Percentiles rank a stretch among this genome's conserved stretches.
phyloP scores from a whole-genome alignment of 805 yeast genomes.

The Sugiyamaella boreocaroliniensis region DNA sequence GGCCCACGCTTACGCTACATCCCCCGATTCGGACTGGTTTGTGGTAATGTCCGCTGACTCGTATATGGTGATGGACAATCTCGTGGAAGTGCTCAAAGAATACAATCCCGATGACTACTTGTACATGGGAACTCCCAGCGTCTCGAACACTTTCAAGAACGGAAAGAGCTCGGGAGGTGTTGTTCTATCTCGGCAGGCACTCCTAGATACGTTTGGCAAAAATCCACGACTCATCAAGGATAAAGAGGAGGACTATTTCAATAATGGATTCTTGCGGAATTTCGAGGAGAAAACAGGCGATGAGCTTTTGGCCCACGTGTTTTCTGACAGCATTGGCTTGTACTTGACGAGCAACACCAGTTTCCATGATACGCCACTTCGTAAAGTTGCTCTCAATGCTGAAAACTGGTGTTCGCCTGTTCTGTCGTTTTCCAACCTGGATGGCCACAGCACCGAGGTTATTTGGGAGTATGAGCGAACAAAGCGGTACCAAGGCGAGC shows the following conservation, averaged over 20 bases:
- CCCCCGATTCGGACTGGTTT: conserved; percentile 32
- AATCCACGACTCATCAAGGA: conserved; percentile 1
- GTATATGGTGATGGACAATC: conserved; percentile 26
- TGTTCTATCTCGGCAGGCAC: conserved; percentile 28
- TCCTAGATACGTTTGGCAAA: conserved; percentile 23
- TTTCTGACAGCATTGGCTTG: too few relatives aligned
- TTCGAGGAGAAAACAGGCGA: too few relatives aligned
- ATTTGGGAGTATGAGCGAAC: conserved; percentile 27
- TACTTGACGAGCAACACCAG: too few relatives aligned
- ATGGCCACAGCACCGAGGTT: conserved; percentile 24
- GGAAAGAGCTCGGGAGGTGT: conserved; percentile 33
- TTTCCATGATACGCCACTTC: conserved; percentile 31
- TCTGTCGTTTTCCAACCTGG: conserved; percentile 29
- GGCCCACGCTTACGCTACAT: conserved; percentile 27
- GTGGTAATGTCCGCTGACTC: conserved; percentile 33
- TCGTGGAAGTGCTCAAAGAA: conserved; percentile 21
- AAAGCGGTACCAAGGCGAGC: conserved; percentile 1
- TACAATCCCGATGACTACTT: conserved; percentile 24
- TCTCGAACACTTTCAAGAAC: conserved; percentile 29
- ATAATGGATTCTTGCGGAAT: too few relatives aligned
- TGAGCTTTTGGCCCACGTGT: too few relatives aligned
- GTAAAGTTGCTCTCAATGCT: conserved; percentile 10
- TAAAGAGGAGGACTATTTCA: too few relatives aligned
- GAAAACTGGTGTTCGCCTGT: conserved; percentile 29
- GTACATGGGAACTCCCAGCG: conserved; percentile 29